Conservation (phyloP, 2,329 filamentous ascomycete genomes). For the Epichloe elymi region DNA sequence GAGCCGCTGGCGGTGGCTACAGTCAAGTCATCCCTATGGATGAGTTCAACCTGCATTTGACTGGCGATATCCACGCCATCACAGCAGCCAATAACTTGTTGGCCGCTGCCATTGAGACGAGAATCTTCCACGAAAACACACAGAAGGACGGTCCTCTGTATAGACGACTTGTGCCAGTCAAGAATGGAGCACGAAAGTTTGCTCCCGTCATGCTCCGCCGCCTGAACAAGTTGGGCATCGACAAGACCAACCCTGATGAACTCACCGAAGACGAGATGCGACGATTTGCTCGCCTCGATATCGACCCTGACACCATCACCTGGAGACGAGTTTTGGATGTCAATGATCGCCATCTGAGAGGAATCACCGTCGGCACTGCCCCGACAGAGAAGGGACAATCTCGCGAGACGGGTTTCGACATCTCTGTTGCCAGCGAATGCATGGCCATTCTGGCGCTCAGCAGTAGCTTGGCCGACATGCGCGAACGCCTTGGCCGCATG, state of each 20-base stretch:
- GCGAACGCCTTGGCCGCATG: constrained; percentile 88
- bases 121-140: constrained; percentile 95
- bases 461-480: constrained; percentile 76
- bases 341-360: constrained; percentile 86
- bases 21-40: constrained; percentile 99
- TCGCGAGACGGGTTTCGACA: constrained; percentile 89
- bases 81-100: constrained; percentile 94
- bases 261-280: constrained; percentile 80
- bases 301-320: constrained; percentile 92
- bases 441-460: constrained; percentile 97
- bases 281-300: constrained; percentile 86
- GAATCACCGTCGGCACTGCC: constrained; percentile 78
- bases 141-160: constrained; percentile 85
- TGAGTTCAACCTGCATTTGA: constrained; percentile 96
- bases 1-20: constrained; percentile 92
- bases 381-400: constrained; percentile 81
- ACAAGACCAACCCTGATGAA: constrained; percentile 85
- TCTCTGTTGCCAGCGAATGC: constrained; percentile 92
- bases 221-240: constrained; percentile 88
- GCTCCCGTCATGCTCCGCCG: constrained; percentile 84
- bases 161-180: constrained; percentile 72
- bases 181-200: constrained; percentile 83
- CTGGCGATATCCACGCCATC: constrained; percentile 95
- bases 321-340: constrained; percentile 95
- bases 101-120: constrained; percentile 89